Base-by-base conservation (phyloP, 176 grass and related monocot species). In the Oryza glumipatula region DNA sequence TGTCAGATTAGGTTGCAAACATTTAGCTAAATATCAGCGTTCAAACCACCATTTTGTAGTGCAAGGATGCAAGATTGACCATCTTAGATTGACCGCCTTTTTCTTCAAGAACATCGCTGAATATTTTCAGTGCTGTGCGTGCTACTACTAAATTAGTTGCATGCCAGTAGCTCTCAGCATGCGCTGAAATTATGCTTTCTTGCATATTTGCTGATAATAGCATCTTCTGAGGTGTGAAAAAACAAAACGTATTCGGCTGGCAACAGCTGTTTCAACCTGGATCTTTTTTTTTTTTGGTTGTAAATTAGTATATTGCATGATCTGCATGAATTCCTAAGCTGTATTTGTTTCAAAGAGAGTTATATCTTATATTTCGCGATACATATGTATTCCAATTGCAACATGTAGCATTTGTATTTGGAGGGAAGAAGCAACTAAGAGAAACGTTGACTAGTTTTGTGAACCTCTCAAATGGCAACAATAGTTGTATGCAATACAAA, bases 1-100 rank as follows among this genome's bases (percentile, higher is more conserved):
- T 67, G 44, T 45, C 67, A 78, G 67, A 48, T 82, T 79, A 83
- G 66, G 33, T 46, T 77, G 16, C 2, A 22, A 45, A 43, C 33
- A 28, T 76, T 70, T 76, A 11, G 65, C 41, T 39, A 32, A 72
- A 72, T 77, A 35, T 54, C 10, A 32, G 61, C 21, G 1, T 11
- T 67, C 32, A 22, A 39, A 10, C 67, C 4, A 22, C 23, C 11
- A 65, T 72, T 44, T 41, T 44, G 26, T 45, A 45, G 48, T 30
- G 6, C 39, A 35, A 39, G 13, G 28, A 23, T 72, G 49, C 19
- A 11, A 22, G 16, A 24, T 32, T 73, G 23, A 4, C 24, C 58
- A 65, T 73, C 39, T 49, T 65, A 64, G 35, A 23, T 16, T 39
- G 9, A 65, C 11, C 46, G 48, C 49, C 30, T 17, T 73, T 48